A percentile compares a stretch with the other conserved stretches of the same genome.
Conservation (phyloP, 805 yeast species). For the Komagataella pseudopastoris region DNA sequence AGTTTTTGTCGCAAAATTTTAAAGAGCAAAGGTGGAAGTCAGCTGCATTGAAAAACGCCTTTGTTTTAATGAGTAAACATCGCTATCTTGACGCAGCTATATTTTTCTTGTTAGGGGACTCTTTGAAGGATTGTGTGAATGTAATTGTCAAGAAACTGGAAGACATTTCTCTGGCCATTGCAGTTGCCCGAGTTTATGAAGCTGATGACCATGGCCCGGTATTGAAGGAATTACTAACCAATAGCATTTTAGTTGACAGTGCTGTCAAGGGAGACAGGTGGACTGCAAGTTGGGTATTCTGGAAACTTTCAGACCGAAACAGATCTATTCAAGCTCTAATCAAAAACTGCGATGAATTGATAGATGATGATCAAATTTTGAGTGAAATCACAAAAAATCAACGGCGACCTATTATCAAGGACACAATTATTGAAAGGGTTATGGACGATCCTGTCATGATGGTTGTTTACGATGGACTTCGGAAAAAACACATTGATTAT, state of each 20-base stretch:
- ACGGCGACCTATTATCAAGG: background rate
- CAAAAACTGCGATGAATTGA: constrained; percentile 31
- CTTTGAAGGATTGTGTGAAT: constrained; percentile 64
- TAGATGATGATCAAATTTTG: constrained; percentile 13
- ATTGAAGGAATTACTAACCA: constrained; percentile 32
- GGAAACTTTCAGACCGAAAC: constrained; percentile 39
- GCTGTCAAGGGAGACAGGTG: constrained; percentile 59
- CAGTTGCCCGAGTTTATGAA: constrained; percentile 67
- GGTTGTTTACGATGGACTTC: constrained; percentile 46
- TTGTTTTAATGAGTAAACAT: constrained; percentile 79
- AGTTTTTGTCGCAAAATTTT: constrained; percentile 68
- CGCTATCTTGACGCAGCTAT: constrained; percentile 79
- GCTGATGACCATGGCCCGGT: constrained; percentile 42
- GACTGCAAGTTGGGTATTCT: constrained; percentile 70
- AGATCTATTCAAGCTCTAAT: constrained; percentile 53
- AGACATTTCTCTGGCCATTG: constrained; percentile 66
- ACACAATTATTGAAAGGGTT: background rate
- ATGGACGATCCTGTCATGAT: constrained; percentile 72
- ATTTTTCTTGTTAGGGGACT: constrained; percentile 69
- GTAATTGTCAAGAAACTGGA: constrained; percentile 55
- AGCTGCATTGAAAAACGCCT: constrained; percentile 89
- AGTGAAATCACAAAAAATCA: constrained; percentile 18
- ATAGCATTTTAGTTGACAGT: constrained; percentile 40
- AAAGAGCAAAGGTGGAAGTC: constrained; percentile 63
- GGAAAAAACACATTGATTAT: constrained; percentile 37